Conservation (phyloP, 2,329 filamentous ascomycete genomes). For the Aspergillus eucalypticola region DNA sequence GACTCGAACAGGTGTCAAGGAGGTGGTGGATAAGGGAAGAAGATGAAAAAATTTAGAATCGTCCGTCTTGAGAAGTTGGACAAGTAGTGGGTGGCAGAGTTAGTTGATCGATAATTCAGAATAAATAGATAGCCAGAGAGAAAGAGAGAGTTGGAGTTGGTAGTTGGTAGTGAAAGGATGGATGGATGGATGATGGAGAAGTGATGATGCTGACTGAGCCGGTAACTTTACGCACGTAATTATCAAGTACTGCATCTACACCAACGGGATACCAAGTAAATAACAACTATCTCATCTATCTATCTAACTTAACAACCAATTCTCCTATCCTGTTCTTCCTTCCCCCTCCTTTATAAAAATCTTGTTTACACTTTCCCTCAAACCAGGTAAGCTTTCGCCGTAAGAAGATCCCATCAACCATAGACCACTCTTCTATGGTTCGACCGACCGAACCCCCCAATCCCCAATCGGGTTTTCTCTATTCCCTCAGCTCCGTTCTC, state of each 20-base stretch:
- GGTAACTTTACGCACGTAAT: background rate
- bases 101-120: background rate
- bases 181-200: background rate
- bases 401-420: background rate
- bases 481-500: too few species aligned
- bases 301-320: background rate
- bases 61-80: too few species aligned
- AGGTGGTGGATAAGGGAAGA: background rate
- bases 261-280: too few species aligned
- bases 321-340: background rate
- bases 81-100: too few species aligned
- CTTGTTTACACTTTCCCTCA: background rate
- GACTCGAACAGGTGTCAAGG: background rate
- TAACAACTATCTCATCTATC: too few species aligned
- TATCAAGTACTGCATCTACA: too few species aligned
- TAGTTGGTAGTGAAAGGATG: background rate
- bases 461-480: too few species aligned
- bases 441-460: too few species aligned
- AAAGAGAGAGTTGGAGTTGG: background rate
- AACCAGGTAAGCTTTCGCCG: conserved; percentile 1
- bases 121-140: background rate
- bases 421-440: background rate
- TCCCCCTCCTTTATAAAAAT: background rate
- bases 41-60: background rate
- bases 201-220: background rate